Evolutionary conservation across 495 filamentous ascomycete genomes (phyloP).

Genomic region (Parmelia sp.): DNA sequence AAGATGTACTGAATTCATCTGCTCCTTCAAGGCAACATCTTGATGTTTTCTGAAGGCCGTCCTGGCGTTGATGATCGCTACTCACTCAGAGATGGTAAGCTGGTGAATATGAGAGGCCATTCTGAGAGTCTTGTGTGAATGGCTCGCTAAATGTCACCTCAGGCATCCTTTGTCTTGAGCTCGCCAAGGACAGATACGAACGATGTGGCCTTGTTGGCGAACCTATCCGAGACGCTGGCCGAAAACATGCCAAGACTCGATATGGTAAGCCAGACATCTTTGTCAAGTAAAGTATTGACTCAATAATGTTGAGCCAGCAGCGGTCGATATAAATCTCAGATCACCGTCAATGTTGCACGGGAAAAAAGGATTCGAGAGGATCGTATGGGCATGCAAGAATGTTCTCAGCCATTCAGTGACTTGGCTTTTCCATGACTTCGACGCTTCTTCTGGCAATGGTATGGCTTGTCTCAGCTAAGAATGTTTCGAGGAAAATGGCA

Average conservation of each 20-base stretch:
- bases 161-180: conserved; percentile 68
- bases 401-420: conserved; percentile 62
- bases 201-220: conserved; percentile 75
- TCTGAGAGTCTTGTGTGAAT: background rate
- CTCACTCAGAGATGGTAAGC: conserved; percentile 61
- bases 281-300: background rate
- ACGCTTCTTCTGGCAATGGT: background rate
- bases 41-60: conserved; percentile 87
- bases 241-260: conserved; percentile 55
- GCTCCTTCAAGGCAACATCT: conserved; percentile 58
- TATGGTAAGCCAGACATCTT: conserved; percentile 37
- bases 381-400: conserved; percentile 79
- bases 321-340: conserved; percentile 75
- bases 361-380: conserved; percentile 82
- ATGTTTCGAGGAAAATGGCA: background rate
- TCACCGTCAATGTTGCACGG: conserved; percentile 79
- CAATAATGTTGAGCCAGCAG: conserved; percentile 37
- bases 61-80: conserved; percentile 75
- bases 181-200: conserved; percentile 82
- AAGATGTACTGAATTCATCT: background rate
- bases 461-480: background rate
- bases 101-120: background rate
- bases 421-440: conserved; percentile 76
- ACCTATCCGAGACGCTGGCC: conserved; percentile 51
- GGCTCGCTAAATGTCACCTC: background rate